These are phyloP conservation scores for Dioscorea alata DNA, from an alignment of 106 monocot genomes.

Conservation along the genomic window DNA sequence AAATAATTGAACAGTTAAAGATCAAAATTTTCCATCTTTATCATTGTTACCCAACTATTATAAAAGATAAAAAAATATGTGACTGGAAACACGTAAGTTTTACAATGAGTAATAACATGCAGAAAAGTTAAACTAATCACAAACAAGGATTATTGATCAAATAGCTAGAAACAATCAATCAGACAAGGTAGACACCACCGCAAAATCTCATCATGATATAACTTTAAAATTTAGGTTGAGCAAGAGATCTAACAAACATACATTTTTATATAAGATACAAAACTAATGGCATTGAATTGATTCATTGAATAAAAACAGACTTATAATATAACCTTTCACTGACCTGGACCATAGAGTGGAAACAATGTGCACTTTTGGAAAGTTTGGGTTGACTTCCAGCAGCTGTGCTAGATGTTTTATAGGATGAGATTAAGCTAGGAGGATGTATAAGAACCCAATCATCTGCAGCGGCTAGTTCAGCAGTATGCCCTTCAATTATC, in stretches of 20 bases:
- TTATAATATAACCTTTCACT: not conserved
- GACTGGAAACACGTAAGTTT: not conserved
- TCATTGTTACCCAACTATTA: not conserved
- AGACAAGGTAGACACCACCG: too few species aligned
- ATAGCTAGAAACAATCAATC: too few species aligned
- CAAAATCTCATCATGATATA: too few species aligned
- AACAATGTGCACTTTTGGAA: conserved; percentile 90
- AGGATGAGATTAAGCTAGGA: conserved; percentile 29
- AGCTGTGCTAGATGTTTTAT: conserved; percentile 28
- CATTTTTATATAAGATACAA: not conserved
- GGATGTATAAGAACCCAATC: conserved; percentile 79
- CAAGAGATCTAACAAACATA: not conserved
- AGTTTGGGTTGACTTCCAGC: conserved; percentile 55
- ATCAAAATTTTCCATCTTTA: not conserved
- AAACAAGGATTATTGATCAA: not conserved
- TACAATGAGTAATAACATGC: not conserved
- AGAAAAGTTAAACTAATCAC: not conserved
- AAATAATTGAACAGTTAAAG: not conserved
- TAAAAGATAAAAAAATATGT: not conserved
- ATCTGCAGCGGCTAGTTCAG: conserved; percentile 93
- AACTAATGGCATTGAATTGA: not conserved
- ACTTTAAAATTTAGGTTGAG: not conserved
- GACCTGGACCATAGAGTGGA: conserved; percentile 97
- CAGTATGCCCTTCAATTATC: conserved; percentile 88
- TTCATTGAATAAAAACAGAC: not conserved